phyloP scores from a whole-genome alignment of 352 stramenopile species.

The Pythium utonaiense region DNA sequence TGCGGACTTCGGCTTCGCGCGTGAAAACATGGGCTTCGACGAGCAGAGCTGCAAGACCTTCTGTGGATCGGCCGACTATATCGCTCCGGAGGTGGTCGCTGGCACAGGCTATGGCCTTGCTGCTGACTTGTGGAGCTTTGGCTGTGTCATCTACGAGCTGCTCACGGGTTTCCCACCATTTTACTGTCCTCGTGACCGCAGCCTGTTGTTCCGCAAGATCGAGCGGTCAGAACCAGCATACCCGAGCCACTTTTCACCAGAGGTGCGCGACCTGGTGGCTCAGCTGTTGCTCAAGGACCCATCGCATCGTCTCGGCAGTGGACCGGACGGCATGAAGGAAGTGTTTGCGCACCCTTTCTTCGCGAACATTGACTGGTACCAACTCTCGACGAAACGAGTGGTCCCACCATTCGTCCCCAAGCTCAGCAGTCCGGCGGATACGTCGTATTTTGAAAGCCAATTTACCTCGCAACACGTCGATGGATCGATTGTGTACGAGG shows the following conservation, averaged over 20 bases:
- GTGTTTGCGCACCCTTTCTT: conserved; percentile 92
- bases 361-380: conserved; percentile 88
- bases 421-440: too few species aligned
- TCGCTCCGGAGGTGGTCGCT: conserved; percentile 89
- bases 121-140: conserved; percentile 95
- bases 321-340: conserved; percentile 83
- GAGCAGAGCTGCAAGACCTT: conserved; percentile 89
- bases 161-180: conserved; percentile 90
- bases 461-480: conserved; percentile 48
- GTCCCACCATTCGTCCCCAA: conserved; percentile 86
- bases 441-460: too few species aligned
- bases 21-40: conserved; percentile 87
- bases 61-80: conserved; percentile 92
- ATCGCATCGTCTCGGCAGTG: conserved; percentile 92
- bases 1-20: conserved; percentile 93
- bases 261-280: too few species aligned
- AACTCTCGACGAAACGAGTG: conserved; percentile 80
- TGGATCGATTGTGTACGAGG: conserved; percentile 57
- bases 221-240: too few species aligned
- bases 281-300: conserved; percentile 94
- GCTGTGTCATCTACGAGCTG: conserved; percentile 95
- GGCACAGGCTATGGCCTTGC: conserved; percentile 88
- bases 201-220: too few species aligned
- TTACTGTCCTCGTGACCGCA: conserved; percentile 89
- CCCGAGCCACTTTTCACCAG: too few species aligned